Percentiles rank a stretch among this genome's conserved stretches.
These are phyloP conservation scores for Erucastrum elatum DNA, from an alignment of 345 rosid species.

Conservation along the genomic window DNA sequence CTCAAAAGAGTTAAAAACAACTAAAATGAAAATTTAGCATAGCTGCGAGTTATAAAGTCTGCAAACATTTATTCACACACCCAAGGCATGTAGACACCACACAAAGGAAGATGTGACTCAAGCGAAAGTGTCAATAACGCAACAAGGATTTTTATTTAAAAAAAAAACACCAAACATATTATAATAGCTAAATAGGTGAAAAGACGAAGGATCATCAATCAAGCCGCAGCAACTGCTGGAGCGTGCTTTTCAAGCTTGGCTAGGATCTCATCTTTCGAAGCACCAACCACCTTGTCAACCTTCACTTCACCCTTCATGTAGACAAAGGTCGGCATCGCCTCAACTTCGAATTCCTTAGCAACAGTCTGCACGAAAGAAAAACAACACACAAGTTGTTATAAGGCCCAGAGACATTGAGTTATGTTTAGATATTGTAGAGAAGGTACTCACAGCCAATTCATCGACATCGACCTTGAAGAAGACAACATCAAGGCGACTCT, in stretches of 20 bases:
- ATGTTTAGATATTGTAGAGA: not conserved
- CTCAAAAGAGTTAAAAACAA: not conserved
- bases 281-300: constrained; percentile 63
- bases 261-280: constrained; percentile 60
- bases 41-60: constrained; percentile 15
- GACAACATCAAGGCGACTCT: constrained; percentile 41
- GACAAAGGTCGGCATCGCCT: constrained; percentile 80
- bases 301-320: constrained; percentile 56
- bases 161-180: constrained; percentile 16
- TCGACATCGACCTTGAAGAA: constrained; percentile 86
- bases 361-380: constrained; percentile 47
- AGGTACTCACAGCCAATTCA: constrained; percentile 49
- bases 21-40: not conserved
- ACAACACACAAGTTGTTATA: not conserved
- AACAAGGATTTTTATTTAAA: constrained; percentile 30
- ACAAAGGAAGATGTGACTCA: not conserved
- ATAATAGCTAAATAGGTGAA: not conserved
- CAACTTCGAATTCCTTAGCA: constrained; percentile 58
- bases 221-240: constrained; percentile 34
- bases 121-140: not conserved
- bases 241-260: constrained; percentile 49
- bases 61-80: constrained; percentile 35
- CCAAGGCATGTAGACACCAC: not conserved
- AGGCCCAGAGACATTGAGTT: not conserved
- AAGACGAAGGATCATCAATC: not conserved